These are phyloP conservation scores for Neonectria neomacrospora DNA, from an alignment of 2,329 filamentous ascomycete species.

Conservation along the genomic window DNA sequence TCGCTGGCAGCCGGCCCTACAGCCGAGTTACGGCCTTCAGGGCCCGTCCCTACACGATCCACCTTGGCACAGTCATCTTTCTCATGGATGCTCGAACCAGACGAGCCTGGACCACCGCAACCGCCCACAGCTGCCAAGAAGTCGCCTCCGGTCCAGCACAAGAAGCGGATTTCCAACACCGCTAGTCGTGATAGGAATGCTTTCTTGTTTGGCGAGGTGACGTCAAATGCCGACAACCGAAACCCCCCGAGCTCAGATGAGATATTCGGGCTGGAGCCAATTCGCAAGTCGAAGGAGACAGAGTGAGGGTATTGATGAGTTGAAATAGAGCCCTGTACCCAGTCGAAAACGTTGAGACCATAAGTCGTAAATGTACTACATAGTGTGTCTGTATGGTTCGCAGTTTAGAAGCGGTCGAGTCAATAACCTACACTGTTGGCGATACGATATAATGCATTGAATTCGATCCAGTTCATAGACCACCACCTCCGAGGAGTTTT, in stretches of 20 bases:
- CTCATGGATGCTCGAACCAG: constrained; percentile 80
- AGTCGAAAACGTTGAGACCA: neutral
- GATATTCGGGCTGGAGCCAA: constrained; percentile 66
- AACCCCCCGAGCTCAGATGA: constrained; percentile 57
- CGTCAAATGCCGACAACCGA: constrained; percentile 49
- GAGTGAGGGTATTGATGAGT: constrained; percentile 15
- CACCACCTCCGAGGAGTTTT: too few relatives aligned
- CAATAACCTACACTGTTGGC: neutral
- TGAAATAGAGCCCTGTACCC: neutral
- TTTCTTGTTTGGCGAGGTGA: constrained; percentile 68
- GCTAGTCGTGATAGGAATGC: constrained; percentile 66
- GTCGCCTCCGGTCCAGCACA: constrained; percentile 50
- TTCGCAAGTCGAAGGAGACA: constrained; percentile 47
- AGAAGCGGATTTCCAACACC: constrained; percentile 56
- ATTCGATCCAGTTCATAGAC: neutral
- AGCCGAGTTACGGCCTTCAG: constrained; percentile 39
- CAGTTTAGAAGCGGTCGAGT: neutral
- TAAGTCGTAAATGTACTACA: constrained; percentile 1
- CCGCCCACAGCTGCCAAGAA: constrained; percentile 40
- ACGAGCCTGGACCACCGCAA: constrained; percentile 49
- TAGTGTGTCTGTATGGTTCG: neutral
- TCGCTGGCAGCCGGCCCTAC: neutral
- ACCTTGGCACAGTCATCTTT: constrained; percentile 79
- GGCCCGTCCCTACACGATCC: constrained; percentile 69
- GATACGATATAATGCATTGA: neutral